Evolutionary conservation across 2,329 filamentous ascomycete genomes (phyloP).

Genomic region (Chaetothyriales sp.): DNA sequence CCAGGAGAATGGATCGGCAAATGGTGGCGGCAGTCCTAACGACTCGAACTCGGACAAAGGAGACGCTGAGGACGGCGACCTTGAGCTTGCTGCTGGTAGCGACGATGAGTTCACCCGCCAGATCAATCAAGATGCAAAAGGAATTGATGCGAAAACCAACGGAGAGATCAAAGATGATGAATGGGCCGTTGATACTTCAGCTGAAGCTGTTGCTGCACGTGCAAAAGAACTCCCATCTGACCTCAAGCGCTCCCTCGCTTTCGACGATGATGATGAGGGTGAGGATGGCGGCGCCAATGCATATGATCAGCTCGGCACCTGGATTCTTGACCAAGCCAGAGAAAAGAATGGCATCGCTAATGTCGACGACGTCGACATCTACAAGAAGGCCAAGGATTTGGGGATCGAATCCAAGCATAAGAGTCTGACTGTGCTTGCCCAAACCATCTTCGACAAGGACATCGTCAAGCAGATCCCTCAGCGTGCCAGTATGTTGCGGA

Average conservation of each 20-base stretch:
- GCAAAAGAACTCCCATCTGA: conserved; percentile 86
- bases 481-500: conserved; percentile 77
- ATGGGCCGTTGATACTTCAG: conserved; percentile 94
- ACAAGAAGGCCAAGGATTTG: conserved; percentile 90
- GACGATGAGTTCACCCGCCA: conserved; percentile 82
- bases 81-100: conserved; percentile 56
- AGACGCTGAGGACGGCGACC: conserved; percentile 48
- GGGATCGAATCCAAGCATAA: conserved; percentile 91
- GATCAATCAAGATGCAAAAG: conserved; percentile 52
- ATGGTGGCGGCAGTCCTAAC: conserved; percentile 43
- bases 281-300: conserved; percentile 57
- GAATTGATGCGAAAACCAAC: conserved; percentile 51
- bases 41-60: conserved; percentile 50
- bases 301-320: conserved; percentile 85
- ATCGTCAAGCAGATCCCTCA: conserved; percentile 74
- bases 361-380: conserved; percentile 79
- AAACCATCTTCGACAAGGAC: conserved; percentile 73
- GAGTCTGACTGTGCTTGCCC: conserved; percentile 77
- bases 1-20: conserved; percentile 39
- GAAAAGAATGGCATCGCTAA: conserved; percentile 57
- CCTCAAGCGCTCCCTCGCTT: conserved; percentile 78
- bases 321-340: conserved; percentile 63
- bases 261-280: conserved; percentile 66
- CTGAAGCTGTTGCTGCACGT: conserved; percentile 86
- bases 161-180: conserved; percentile 63